Evolutionary conservation across 1,139 yeast species (phyloP).

Genomic region (Suhomyces ambrosiae): DNA sequence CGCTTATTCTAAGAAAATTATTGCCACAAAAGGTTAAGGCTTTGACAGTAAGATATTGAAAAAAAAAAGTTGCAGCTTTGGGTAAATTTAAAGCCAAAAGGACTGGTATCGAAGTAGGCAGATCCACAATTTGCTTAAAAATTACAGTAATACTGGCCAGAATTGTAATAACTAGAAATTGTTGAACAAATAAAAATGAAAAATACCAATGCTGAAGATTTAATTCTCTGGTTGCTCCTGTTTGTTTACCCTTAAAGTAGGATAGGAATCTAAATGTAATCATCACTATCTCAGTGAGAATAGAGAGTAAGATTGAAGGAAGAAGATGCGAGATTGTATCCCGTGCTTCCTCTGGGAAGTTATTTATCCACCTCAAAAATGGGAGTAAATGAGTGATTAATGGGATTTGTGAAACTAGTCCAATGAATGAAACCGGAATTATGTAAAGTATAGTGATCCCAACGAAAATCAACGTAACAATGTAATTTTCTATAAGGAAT

Average conservation of each 20-base stretch:
- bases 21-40: slow-evolving; percentile 76
- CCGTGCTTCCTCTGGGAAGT: slow-evolving; percentile 54
- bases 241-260: slow-evolving; percentile 50
- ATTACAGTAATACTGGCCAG: slow-evolving; percentile 79
- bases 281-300: slow-evolving; percentile 59
- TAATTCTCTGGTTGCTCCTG: slow-evolving; percentile 58
- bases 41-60: slow-evolving; percentile 69
- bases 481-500: slow-evolving; percentile 37
- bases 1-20: slow-evolving; percentile 58
- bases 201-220: slow-evolving; percentile 71
- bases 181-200: slow-evolving; percentile 73
- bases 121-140: slow-evolving; percentile 61
- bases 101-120: slow-evolving; percentile 72
- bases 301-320: slow-evolving; percentile 61
- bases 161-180: slow-evolving; percentile 80
- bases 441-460: slow-evolving; percentile 61
- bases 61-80: slow-evolving; percentile 79
- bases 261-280: slow-evolving; percentile 52
- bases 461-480: slow-evolving; percentile 47
- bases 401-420: slow-evolving; percentile 66
- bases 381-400: slow-evolving; percentile 58
- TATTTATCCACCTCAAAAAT: slow-evolving; percentile 51
- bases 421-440: slow-evolving; percentile 71
- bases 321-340: slow-evolving; percentile 57
- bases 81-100: slow-evolving; percentile 76